phyloP scores from a whole-genome alignment of 169 alveolate genomes.

The Cyclospora cayetanensis region DNA sequence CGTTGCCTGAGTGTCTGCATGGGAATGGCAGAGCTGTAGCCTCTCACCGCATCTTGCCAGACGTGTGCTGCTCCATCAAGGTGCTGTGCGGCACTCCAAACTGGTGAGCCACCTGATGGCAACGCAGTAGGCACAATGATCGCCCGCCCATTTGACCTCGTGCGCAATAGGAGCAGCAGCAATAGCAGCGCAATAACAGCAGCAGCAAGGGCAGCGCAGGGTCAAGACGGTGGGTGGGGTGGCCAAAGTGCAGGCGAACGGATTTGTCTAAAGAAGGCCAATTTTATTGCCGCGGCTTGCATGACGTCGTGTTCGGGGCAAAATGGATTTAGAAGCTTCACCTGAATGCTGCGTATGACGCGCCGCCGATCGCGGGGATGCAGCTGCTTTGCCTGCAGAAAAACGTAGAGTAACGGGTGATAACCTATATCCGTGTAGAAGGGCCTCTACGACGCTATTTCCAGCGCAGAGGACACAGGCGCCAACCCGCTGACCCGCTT shows the following conservation, averaged over 20 bases:
- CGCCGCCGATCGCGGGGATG: conserved; percentile 68
- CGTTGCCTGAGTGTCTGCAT: background rate
- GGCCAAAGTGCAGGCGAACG: background rate
- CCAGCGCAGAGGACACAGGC: no score
- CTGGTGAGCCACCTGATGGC: background rate
- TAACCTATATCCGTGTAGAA: background rate
- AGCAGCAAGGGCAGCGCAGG: background rate
- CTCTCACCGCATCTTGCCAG: background rate
- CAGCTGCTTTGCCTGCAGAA: conserved; percentile 56
- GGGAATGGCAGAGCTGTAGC: background rate
- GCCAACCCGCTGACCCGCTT: background rate
- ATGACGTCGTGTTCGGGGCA: background rate
- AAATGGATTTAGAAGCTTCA: background rate
- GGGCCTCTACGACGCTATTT: no score
- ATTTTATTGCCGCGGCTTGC: no score
- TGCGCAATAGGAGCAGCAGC: background rate
- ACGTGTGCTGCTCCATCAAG: conserved; percentile 19
- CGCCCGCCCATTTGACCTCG: background rate
- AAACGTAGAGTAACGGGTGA: background rate
- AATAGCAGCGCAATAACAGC: background rate
- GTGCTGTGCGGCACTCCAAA: conserved; percentile 61
- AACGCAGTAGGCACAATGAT: no score
- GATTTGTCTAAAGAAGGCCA: background rate
- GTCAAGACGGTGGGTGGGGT: background rate
- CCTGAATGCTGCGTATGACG: conserved; percentile 62